These are phyloP conservation scores for Macrolepiota dolichaula DNA, from an alignment of 768 basidiomycete genomes.

Conservation along the genomic window DNA sequence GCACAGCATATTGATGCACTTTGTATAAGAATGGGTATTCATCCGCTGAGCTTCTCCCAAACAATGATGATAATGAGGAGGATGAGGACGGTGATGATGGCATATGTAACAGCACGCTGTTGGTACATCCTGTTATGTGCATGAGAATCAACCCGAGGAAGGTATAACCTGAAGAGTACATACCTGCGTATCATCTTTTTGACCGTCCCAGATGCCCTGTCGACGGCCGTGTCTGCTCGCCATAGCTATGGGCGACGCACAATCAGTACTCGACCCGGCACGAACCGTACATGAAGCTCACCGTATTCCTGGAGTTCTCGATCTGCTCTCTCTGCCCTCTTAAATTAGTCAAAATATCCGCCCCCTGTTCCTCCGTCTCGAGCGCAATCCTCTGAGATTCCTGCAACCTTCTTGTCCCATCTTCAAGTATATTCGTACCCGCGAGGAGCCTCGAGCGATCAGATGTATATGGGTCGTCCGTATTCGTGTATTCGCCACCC, in stretches of 20 bases:
- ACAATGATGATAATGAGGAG: conserved; percentile 79
- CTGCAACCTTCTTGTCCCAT: conserved; percentile 80
- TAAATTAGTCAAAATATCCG: conserved; percentile 86
- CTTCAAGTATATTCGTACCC: conserved; percentile 75
- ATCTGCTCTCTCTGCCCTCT: conserved; percentile 91
- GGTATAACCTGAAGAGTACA: conserved; percentile 25
- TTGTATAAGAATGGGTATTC: neutral
- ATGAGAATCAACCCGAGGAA: conserved; percentile 27
- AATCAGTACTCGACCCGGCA: neutral
- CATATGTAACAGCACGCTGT: conserved; percentile 84
- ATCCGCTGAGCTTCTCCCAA: conserved; percentile 67
- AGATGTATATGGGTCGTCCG: conserved; percentile 80
- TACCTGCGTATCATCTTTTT: conserved; percentile 96
- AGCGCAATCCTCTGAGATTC: conserved; percentile 91
- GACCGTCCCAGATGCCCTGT: conserved; percentile 86
- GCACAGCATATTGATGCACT: neutral
- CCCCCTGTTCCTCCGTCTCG: conserved; percentile 95
- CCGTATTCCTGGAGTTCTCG: conserved; percentile 87
- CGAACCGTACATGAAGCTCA: conserved; percentile 32
- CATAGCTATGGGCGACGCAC: conserved; percentile 51
- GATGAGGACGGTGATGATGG: conserved; percentile 82
- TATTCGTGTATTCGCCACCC: conserved; percentile 34
- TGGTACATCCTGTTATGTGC: conserved; percentile 88
- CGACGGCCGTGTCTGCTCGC: conserved; percentile 85
- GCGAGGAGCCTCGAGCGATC: conserved; percentile 79